Conservation (phyloP, 306 rosid genomes). For the Pyrus betulifolia region DNA sequence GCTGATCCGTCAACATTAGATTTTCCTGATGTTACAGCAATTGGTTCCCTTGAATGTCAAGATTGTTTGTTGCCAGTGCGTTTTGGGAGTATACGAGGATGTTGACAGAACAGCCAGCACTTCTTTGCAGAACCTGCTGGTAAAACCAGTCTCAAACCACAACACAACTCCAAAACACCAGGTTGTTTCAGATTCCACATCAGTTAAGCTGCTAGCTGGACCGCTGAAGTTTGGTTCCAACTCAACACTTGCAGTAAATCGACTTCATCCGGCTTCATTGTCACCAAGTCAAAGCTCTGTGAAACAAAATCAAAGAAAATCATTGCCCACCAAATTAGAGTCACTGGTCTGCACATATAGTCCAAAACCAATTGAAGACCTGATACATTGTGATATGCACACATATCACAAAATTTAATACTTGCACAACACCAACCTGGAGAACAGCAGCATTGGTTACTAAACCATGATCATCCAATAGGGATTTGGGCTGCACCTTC, state of each 20-base stretch:
- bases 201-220: constrained; percentile 6
- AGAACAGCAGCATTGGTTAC: constrained; percentile 65
- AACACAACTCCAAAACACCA: constrained; percentile 71
- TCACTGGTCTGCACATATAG: background rate
- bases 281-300: constrained; percentile 79
- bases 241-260: constrained; percentile 69
- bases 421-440: constrained; percentile 49
- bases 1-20: constrained; percentile 18
- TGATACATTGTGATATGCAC: background rate
- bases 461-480: constrained; percentile 59
- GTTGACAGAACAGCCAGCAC: constrained; percentile 63
- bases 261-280: constrained; percentile 68
- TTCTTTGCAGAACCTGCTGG: constrained; percentile 81
- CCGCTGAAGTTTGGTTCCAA: constrained; percentile 44
- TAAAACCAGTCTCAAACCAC: constrained; percentile 92
- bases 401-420: background rate
- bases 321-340: background rate
- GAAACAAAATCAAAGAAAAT: background rate
- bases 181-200: constrained; percentile 32
- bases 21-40: constrained; percentile 42
- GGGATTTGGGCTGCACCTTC: constrained; percentile 61
- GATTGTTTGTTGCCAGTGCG: constrained; percentile 90
- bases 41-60: constrained; percentile 79
- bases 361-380: background rate
- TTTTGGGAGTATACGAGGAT: constrained; percentile 59